A percentile compares a stretch with the other conserved stretches of the same genome.
These are phyloP conservation scores for Stropharia rugosoannulata DNA, from an alignment of 768 basidiomycete species.

Conservation along the genomic window DNA sequence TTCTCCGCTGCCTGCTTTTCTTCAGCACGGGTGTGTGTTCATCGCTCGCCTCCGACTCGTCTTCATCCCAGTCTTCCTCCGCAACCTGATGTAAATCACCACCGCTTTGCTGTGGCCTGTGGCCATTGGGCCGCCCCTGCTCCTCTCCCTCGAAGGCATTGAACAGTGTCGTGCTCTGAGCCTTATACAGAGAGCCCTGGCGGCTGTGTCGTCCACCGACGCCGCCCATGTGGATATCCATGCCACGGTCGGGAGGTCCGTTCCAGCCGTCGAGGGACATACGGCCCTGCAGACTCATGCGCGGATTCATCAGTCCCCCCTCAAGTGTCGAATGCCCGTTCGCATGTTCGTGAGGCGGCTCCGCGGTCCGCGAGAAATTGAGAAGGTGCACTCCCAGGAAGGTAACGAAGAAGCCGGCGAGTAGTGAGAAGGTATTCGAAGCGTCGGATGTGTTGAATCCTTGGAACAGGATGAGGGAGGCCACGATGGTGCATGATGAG, in stretches of 20 bases:
- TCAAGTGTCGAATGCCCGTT: constrained; percentile 51
- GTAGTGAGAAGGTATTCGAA: constrained; percentile 80
- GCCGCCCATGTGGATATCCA: constrained; percentile 23
- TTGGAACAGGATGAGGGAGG: constrained; percentile 95
- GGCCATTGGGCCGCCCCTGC: constrained; percentile 10
- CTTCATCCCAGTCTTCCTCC: constrained; percentile 62
- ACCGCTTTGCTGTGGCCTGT: constrained; percentile 25
- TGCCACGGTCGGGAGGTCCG: constrained; percentile 29
- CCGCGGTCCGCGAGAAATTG: constrained; percentile 69
- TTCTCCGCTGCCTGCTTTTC: constrained; percentile 18
- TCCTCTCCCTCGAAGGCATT: constrained; percentile 69
- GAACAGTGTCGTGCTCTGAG: constrained; percentile 69
- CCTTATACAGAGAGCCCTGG: constrained; percentile 62
- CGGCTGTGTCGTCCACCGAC: constrained; percentile 53
- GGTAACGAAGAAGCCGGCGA: constrained; percentile 88
- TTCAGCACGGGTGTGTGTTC: constrained; percentile 40
- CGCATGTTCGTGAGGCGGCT: constrained; percentile 38
- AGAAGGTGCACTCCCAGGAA: constrained; percentile 97
- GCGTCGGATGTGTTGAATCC: constrained; percentile 90
- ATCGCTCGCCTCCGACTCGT: constrained; percentile 41
- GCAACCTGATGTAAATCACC: constrained; percentile 62
- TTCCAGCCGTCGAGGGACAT: constrained; percentile 80
- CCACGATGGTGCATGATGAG: constrained; percentile 88
- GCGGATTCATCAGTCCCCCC: constrained; percentile 70
- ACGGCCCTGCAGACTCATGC: constrained; percentile 78